Percentiles rank a stretch among this genome's conserved stretches.
These are phyloP conservation scores for Talinum fruticosum DNA, from an alignment of 148 eudicot species.

Conservation along the genomic window DNA sequence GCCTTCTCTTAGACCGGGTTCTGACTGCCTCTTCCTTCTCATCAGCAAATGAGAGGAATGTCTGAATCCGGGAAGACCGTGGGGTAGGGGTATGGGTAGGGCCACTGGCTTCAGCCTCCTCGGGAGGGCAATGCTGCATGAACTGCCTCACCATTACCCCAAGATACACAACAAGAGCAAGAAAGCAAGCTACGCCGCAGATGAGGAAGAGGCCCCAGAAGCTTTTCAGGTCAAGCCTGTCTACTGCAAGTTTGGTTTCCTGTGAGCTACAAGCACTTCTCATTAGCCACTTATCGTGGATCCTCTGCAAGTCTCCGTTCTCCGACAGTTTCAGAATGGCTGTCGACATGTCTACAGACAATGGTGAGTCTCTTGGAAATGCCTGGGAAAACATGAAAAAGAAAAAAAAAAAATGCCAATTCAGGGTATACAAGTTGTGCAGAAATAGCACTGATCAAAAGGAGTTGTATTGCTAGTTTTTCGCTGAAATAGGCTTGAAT, in stretches of 20 bases:
- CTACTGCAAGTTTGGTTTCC: slow-evolving; percentile 43
- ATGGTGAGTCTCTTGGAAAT: slow-evolving; percentile 72
- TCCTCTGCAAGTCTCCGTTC: slow-evolving; percentile 70
- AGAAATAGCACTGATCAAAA: background rate
- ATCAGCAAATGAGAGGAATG: slow-evolving; percentile 58
- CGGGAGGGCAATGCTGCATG: slow-evolving; percentile 32
- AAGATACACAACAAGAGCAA: slow-evolving; percentile 51
- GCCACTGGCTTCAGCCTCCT: slow-evolving; percentile 1
- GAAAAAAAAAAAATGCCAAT: background rate
- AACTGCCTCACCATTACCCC: slow-evolving; percentile 39
- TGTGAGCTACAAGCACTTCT: slow-evolving; percentile 66
- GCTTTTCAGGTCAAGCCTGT: slow-evolving; percentile 53
- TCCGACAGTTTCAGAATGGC: slow-evolving; percentile 67
- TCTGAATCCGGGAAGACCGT: slow-evolving; percentile 38
- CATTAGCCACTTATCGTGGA: slow-evolving; percentile 73
- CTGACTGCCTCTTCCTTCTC: slow-evolving; percentile 50
- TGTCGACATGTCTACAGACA: slow-evolving; percentile 67
- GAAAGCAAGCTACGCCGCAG: slow-evolving; percentile 52
- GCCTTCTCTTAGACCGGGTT: slow-evolving; percentile 44
- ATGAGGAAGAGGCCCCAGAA: slow-evolving; percentile 87
- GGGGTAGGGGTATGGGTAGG: slow-evolving; percentile 20
- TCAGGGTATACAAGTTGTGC: background rate
- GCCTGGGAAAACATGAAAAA: slow-evolving; percentile 42
- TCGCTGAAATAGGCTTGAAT: too few species aligned
- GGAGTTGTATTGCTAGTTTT: background rate